Percentiles rank a stretch among this genome's conserved stretches.
phyloP scores from a whole-genome alignment of 352 stramenopile genomes.

The Phytophthora meadii region DNA sequence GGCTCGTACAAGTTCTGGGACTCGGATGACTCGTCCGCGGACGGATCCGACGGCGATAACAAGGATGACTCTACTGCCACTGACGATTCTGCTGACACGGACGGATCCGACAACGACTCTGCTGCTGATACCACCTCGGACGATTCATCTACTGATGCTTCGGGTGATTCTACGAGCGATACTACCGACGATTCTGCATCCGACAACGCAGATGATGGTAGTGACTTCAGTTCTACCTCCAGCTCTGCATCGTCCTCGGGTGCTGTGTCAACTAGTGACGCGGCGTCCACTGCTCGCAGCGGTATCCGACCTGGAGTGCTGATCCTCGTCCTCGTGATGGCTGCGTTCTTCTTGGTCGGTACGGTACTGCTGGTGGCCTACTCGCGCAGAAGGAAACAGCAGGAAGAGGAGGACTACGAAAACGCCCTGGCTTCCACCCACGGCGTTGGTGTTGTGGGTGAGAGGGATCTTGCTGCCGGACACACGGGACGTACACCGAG shows the following conservation, averaged over 20 bases:
- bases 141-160: conserved; percentile 11
- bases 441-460: conserved; percentile 20
- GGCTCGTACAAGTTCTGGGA: not conserved
- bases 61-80: conserved; percentile 3
- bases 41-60: no score
- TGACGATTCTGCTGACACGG: not conserved
- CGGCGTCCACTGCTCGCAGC: conserved; percentile 23
- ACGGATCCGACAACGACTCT: conserved; percentile 13
- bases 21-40: not conserved
- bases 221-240: conserved; percentile 5
- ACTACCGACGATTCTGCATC: conserved; percentile 12
- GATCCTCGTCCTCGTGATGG: conserved; percentile 69
- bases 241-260: conserved; percentile 13
- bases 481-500: conserved; percentile 59
- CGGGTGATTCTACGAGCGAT: conserved; percentile 5
- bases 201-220: conserved; percentile 4
- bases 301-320: conserved; percentile 54
- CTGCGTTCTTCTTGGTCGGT: conserved; percentile 62
- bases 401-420: conserved; percentile 49
- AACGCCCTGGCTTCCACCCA: conserved; percentile 45
- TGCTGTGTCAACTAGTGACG: conserved; percentile 7
- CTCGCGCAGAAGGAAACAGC: conserved; percentile 68
- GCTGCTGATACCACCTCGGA: not conserved
- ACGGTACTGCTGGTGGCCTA: conserved; percentile 66
- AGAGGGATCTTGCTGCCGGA: conserved; percentile 19